Conservation (phyloP, 78 protist species). For the Bodo saltans region DNA sequence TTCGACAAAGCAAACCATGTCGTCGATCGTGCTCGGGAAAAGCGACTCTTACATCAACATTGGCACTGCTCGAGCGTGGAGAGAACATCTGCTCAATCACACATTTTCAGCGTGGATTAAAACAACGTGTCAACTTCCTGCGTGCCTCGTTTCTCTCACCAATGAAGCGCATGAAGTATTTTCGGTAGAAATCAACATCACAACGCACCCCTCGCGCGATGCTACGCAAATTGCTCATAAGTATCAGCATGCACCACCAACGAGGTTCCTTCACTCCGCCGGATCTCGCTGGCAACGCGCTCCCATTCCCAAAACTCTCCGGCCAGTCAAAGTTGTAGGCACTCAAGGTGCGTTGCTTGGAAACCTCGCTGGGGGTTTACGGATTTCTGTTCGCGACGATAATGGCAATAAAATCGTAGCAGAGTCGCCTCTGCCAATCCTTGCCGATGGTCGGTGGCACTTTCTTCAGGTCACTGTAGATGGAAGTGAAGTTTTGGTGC, state of each 20-base stretch:
- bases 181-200: background rate
- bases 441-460: background rate
- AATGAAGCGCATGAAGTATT: background rate
- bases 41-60: background rate
- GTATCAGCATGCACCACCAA: too few relatives aligned
- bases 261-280: too few relatives aligned
- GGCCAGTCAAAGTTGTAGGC: too few relatives aligned
- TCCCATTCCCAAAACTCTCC: too few relatives aligned
- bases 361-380: background rate
- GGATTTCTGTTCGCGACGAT: background rate
- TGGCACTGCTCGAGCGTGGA: background rate
- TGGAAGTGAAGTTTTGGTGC: background rate
- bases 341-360: too few relatives aligned
- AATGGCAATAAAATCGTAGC: background rate
- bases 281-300: too few relatives aligned
- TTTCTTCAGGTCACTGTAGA: background rate
- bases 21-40: background rate
- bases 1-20: too few relatives aligned
- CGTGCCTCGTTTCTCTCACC: background rate
- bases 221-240: too few relatives aligned
- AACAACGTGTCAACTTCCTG: background rate
- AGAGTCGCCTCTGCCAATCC: background rate
- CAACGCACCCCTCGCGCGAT: background rate
- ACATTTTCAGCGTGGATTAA: background rate
- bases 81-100: background rate